These are phyloP conservation scores for Elaeagnus macrophylla DNA, from an alignment of 306 rosid genomes.

Conservation along the genomic window DNA sequence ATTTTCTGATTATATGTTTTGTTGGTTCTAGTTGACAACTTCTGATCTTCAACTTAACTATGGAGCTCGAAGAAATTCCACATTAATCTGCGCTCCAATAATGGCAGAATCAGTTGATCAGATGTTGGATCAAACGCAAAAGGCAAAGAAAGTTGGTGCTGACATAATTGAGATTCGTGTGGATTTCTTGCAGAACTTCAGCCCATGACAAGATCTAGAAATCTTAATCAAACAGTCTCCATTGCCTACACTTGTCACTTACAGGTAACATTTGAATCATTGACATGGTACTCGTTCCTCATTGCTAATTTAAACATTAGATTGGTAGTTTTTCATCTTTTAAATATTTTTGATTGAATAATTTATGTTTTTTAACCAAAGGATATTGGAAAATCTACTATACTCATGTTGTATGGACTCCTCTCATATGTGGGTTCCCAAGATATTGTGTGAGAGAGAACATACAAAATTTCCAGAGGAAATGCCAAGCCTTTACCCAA, in stretches of 20 bases:
- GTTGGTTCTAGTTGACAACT: slow-evolving; percentile 15
- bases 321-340: too few species aligned
- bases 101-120: slow-evolving; percentile 33
- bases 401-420: too few species aligned
- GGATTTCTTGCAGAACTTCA: slow-evolving; percentile 40
- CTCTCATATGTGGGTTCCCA: too few species aligned
- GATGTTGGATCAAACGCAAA: slow-evolving; percentile 34
- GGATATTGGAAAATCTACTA: too few species aligned
- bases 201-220: slow-evolving; percentile 30
- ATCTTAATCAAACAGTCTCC: slow-evolving; percentile 27
- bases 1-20: not conserved
- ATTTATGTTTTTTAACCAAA: too few species aligned
- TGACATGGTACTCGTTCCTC: too few species aligned
- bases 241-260: slow-evolving; percentile 40
- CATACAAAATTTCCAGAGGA: too few species aligned
- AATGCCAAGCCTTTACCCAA: too few species aligned
- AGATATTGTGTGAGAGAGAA: too few species aligned
- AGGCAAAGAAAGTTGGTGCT: slow-evolving; percentile 40
- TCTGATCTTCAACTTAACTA: slow-evolving; percentile 10
- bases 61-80: slow-evolving; percentile 30
- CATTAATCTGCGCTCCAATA: slow-evolving; percentile 37
- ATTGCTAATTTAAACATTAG: too few species aligned
- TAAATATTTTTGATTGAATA: too few species aligned
- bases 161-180: slow-evolving; percentile 44
- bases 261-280: slow-evolving; percentile 22